These are phyloP conservation scores for Linnemannia elongata DNA, from an alignment of 192 early-diverging fungal genomes.

Conservation along the genomic window DNA sequence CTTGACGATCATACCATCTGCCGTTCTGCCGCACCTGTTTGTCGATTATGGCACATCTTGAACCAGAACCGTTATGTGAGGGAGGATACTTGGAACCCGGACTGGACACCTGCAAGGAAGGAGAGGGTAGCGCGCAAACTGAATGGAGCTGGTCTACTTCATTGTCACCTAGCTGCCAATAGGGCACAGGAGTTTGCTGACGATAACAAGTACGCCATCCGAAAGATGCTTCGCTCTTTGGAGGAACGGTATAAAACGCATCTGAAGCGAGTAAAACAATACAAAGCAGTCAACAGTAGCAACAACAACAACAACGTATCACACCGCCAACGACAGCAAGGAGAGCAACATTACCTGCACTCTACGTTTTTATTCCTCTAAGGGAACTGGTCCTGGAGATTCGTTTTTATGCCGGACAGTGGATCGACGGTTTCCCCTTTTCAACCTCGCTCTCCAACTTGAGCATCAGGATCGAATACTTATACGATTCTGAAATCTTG, in stretches of 20 bases:
- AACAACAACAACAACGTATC: not conserved
- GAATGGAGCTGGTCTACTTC: not conserved
- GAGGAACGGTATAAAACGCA: not conserved
- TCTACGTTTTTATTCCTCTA: not conserved
- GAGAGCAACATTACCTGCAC: not conserved
- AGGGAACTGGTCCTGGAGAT: not conserved
- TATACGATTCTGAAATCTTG: not conserved
- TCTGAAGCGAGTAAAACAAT: not conserved
- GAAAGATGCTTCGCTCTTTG: not conserved
- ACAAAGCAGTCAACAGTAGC: not conserved
- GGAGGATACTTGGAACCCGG: not conserved
- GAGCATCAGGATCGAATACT: not conserved
- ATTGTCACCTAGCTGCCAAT: not conserved
- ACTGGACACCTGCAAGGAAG: not conserved
- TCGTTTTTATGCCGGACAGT: not conserved
- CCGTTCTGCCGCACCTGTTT: not conserved
- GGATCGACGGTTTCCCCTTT: not conserved
- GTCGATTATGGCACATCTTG: not conserved
- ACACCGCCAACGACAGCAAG: not conserved
- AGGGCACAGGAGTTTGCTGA: not conserved
- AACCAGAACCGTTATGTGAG: not conserved
- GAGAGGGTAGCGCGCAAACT: not conserved
- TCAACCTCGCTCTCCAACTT: not conserved
- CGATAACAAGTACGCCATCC: not conserved
- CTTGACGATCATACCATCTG: not conserved